Evolutionary conservation across 2,329 filamentous ascomycete species (phyloP).

Genomic region (Aschersonia sp.): DNA sequence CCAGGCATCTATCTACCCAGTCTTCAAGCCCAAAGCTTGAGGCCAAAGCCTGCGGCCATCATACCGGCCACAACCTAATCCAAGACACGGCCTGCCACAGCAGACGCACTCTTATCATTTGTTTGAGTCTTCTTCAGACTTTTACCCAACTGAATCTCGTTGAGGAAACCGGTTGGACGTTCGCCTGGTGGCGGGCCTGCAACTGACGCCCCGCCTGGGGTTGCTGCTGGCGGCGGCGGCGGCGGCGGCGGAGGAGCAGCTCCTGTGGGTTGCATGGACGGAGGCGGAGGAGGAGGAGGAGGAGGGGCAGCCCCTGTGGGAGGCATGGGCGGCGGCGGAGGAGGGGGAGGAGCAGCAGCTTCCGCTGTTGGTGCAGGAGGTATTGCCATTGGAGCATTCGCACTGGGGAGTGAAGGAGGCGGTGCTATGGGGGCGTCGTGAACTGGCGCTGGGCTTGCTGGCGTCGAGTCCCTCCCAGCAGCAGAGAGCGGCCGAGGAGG

Average conservation of each 20-base stretch:
- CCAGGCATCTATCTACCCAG: too few species aligned
- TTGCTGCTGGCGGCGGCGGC: constrained; percentile 9
- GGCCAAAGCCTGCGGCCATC: neutral
- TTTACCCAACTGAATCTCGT: constrained; percentile 70
- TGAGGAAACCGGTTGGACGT: constrained; percentile 52
- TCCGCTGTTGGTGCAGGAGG: constrained; percentile 20
- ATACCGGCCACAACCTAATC: constrained; percentile 18
- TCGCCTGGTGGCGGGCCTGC: constrained; percentile 31
- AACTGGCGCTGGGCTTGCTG: constrained; percentile 21
- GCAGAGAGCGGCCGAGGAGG: constrained; percentile 80
- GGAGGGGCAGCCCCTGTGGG: constrained; percentile 17
- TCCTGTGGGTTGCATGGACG: constrained; percentile 30
- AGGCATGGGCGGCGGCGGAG: constrained; percentile 16
- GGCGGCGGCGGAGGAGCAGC: constrained; percentile 25
- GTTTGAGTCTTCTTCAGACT: constrained; percentile 77
- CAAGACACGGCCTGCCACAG: constrained; percentile 64
- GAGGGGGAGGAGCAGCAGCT: constrained; percentile 7
- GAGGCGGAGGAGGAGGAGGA: constrained; percentile 25
- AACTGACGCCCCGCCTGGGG: constrained; percentile 24
- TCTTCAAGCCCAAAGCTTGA: too few species aligned
- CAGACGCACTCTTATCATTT: constrained; percentile 65
- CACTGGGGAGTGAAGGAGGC: constrained; percentile 13
- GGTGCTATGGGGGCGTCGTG: constrained; percentile 24
- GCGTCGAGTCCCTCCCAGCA: constrained; percentile 52
- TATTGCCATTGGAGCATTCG: constrained; percentile 11